Evolutionary conservation across 305 asterid species (phyloP).

Genomic region (Solanum hybrid): DNA sequence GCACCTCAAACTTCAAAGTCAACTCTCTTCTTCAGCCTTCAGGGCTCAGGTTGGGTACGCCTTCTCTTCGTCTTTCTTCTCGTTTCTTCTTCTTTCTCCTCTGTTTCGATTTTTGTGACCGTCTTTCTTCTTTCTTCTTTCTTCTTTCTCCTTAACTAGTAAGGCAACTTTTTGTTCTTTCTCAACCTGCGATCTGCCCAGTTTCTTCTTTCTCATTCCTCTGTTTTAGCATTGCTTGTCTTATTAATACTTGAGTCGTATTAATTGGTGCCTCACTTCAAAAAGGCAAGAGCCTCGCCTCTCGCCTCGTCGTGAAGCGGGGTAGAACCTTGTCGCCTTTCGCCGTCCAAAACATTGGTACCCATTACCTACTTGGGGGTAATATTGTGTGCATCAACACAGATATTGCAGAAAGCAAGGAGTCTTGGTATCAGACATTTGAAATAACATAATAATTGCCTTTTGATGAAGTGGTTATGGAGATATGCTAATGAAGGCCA

Average conservation of each 20-base stretch:
- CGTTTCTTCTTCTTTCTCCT: not conserved
- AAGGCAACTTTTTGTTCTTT: not conserved
- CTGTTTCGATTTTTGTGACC: not conserved
- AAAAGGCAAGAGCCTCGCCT: not conserved
- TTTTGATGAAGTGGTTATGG: not conserved
- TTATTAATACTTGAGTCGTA: not conserved
- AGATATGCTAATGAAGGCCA: not conserved
- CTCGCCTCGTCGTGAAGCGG: not conserved
- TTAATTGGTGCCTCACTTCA: not conserved
- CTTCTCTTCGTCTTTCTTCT: not conserved
- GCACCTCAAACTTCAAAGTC: not conserved
- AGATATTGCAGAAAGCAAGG: not conserved
- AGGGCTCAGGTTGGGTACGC: not conserved
- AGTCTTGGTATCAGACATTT: not conserved
- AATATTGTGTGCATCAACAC: not conserved
- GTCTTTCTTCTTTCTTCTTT: not conserved
- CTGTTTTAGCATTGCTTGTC: not conserved
- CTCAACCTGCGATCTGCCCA: not conserved
- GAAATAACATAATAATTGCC: not conserved
- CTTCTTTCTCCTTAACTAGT: not conserved
- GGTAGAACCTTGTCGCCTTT: not conserved
- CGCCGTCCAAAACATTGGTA: not conserved
- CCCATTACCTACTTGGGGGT: not conserved
- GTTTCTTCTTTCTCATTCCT: not conserved
- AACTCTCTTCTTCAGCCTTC: not conserved